phyloP scores from a whole-genome alignment of 2,329 filamentous ascomycete genomes.

The Tolypocladium nubicola region DNA sequence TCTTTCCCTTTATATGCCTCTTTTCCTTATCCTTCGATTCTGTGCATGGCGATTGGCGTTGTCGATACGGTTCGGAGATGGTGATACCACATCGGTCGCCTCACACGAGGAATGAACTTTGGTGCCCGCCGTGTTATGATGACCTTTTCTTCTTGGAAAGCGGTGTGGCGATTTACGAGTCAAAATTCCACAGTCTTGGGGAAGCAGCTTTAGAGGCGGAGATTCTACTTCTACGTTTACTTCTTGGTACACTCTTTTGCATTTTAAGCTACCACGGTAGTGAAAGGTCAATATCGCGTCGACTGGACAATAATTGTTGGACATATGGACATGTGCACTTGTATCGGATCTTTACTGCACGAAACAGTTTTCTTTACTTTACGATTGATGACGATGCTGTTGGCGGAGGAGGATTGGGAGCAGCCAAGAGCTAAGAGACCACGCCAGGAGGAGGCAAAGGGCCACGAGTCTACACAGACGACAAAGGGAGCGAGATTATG shows the following conservation, averaged over 20 bases:
- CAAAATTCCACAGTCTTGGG: not conserved
- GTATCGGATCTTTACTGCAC: not conserved
- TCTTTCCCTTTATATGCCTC: too few relatives aligned
- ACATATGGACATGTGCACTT: not conserved
- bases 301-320: not conserved
- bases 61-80: not conserved
- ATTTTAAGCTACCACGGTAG: not conserved
- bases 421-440: not conserved
- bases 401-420: not conserved
- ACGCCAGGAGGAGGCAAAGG: constrained; percentile 1
- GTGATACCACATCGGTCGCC: not conserved
- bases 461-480: not conserved
- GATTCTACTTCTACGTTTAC: not conserved
- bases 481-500: constrained; percentile 6
- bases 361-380: constrained; percentile 2
- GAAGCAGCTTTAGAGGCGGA: not conserved
- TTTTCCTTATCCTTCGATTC: not conserved
- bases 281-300: not conserved
- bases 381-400: constrained; percentile 7
- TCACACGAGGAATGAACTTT: not conserved
- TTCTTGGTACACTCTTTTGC: not conserved
- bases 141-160: not conserved
- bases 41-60: not conserved
- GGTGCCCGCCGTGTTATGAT: not conserved
- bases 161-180: not conserved